These are phyloP conservation scores for Dactylellina cionopaga DNA, from an alignment of 2,329 filamentous ascomycete genomes.

Conservation along the genomic window DNA sequence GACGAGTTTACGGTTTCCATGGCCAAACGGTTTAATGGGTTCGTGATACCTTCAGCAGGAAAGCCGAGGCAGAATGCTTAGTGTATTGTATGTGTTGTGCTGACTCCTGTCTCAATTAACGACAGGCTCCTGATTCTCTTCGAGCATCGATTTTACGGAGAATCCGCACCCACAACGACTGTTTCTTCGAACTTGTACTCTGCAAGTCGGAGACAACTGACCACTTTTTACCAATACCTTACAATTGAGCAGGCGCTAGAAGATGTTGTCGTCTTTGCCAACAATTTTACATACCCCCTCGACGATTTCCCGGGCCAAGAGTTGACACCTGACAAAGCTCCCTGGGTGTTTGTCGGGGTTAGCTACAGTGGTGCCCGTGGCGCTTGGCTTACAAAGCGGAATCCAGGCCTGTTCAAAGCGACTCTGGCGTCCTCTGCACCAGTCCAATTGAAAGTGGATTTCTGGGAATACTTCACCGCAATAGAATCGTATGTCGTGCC, in stretches of 20 bases:
- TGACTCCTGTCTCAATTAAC: neutral
- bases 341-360: constrained; percentile 50
- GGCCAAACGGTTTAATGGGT: constrained; percentile 54
- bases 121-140: constrained; percentile 54
- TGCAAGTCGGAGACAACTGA: constrained; percentile 56
- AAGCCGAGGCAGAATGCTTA: neutral
- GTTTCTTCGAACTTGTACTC: constrained; percentile 4
- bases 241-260: constrained; percentile 62
- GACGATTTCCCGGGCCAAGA: constrained; percentile 55
- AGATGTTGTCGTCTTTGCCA: constrained; percentile 61
- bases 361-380: constrained; percentile 55
- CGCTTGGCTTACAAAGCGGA: constrained; percentile 55
- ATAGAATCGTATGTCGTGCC: constrained; percentile 57
- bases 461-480: constrained; percentile 61
- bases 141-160: constrained; percentile 61
- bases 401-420: constrained; percentile 55
- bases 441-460: constrained; percentile 60
- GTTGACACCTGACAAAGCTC: constrained; percentile 51
- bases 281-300: constrained; percentile 59
- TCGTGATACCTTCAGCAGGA: neutral
- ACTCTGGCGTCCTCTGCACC: constrained; percentile 54
- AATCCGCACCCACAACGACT: constrained; percentile 59
- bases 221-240: constrained; percentile 59
- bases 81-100: constrained; percentile 5
- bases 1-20: constrained; percentile 53